Evolutionary conservation across 257 asterid species (phyloP), one percentile per base, ranked within the genome.

Genomic region (Salvia splendens): DNA sequence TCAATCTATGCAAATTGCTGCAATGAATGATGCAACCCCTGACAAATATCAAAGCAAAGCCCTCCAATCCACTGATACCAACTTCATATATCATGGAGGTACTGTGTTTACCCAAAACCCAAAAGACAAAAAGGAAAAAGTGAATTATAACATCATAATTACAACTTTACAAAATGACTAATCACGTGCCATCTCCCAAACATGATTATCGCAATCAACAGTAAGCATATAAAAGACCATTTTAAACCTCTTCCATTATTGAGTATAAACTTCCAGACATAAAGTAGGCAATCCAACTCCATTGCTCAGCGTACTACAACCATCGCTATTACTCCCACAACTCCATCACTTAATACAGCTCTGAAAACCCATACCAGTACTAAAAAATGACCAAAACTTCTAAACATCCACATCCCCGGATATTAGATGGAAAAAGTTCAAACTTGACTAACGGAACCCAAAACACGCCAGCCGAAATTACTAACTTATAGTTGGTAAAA

Each of bases 381-480:
- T 70, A 42, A 45, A 66, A 24, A 71, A 3, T 9, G 56, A 24
- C 11, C 35, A 42, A 40, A 57, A 17, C 66, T 15, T 58, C 64
- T 17, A 56, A 50, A 35, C 68, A 54, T 74, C 62, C 53, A 46
- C 59, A 32, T 64, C 64, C 20, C 55, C 64, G 57, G 41, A 45
- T 7, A 17, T 43, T 7, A 14, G 47, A 46, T 15, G 14, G 60
- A 15, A 1, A 52, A 2, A 55, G 8, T 15, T 24, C 16, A 74
- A 54, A n/a, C 32, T 33, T 8, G 9, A 33, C 58, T 52, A 2
- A 43, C 15, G 41, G 67, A 70, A 28, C 65, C 30, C 61, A 52
- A 3, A 42, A 10, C 38, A 40, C 14, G 12, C 12, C 12, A 16
- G 35, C 33, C 20, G 33, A 57, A 65, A 30, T 28, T 33, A 52